These are phyloP conservation scores for Breviolum minutum DNA, from an alignment of 73 alveolate genomes.

Conservation along the genomic window DNA sequence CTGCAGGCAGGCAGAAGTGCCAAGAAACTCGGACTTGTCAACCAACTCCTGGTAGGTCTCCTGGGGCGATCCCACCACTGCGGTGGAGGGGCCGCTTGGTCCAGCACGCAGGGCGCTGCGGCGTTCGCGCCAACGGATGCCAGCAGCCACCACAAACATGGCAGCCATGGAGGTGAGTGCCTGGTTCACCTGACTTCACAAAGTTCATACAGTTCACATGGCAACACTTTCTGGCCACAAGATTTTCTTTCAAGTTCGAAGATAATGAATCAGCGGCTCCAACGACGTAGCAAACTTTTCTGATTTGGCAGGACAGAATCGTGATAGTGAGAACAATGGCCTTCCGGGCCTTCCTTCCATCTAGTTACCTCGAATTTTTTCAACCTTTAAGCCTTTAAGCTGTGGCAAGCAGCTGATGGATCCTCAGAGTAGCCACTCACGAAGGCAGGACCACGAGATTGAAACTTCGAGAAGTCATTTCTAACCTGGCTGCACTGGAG, in stretches of 20 bases:
- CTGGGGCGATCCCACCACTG: slow-evolving; percentile 75
- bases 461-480: slow-evolving; percentile 15
- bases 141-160: slow-evolving; percentile 61
- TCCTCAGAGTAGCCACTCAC: slow-evolving; percentile 20
- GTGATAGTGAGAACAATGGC: no score
- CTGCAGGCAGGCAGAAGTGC: no score
- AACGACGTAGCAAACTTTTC: no score
- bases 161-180: slow-evolving; percentile 87
- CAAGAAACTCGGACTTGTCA: slow-evolving; percentile 37
- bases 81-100: slow-evolving; percentile 58
- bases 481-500: neutral
- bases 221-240: no score
- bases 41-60: slow-evolving; percentile 93
- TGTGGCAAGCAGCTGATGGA: neutral
- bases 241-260: no score
- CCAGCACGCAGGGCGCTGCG: slow-evolving; percentile 58
- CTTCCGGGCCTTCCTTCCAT: no score
- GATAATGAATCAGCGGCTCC: no score
- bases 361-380: no score
- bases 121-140: slow-evolving; percentile 72
- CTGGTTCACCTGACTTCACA: slow-evolving; percentile 35
- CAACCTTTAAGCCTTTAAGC: neutral
- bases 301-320: no score
- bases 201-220: no score
- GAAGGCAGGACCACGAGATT: slow-evolving; percentile 36